Evolutionary conservation across 2,329 filamentous ascomycete genomes (phyloP).

Genomic region (Atkinsonella hypoxylon): DNA sequence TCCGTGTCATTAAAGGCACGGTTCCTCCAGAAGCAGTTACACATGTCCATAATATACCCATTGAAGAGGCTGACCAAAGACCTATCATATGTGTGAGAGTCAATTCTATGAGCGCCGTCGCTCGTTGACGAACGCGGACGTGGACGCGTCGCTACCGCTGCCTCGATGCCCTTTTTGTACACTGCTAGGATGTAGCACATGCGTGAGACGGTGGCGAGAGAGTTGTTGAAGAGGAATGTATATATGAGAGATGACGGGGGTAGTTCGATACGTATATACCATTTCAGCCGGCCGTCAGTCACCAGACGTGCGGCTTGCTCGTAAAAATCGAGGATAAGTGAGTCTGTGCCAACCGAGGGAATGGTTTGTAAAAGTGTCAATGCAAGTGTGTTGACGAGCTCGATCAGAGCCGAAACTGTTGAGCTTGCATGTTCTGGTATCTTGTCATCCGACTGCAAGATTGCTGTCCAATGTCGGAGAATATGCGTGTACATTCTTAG

Average conservation of each 20-base stretch:
- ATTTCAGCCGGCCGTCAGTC: slow-evolving; percentile 35
- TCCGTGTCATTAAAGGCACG: slow-evolving; percentile 57
- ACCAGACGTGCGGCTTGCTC: slow-evolving; percentile 47
- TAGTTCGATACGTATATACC: slow-evolving; percentile 51
- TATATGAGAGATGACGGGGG: slow-evolving; percentile 60
- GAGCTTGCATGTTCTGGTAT: slow-evolving; percentile 24
- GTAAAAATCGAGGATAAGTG: slow-evolving; percentile 58
- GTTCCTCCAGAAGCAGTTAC: slow-evolving; percentile 71
- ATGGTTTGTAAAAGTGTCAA: slow-evolving; percentile 48
- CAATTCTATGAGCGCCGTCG: slow-evolving; percentile 14
- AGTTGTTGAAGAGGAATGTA: slow-evolving; percentile 54
- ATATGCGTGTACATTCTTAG: slow-evolving; percentile 57
- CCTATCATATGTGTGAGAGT: slow-evolving; percentile 37
- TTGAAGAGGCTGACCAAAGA: slow-evolving; percentile 62
- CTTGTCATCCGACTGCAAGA: slow-evolving; percentile 28
- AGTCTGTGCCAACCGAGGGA: slow-evolving; percentile 30
- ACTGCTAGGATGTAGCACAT: slow-evolving; percentile 56
- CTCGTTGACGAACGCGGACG: slow-evolving; percentile 13
- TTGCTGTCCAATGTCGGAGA: slow-evolving; percentile 45
- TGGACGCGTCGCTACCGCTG: slow-evolving; percentile 34
- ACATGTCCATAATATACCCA: slow-evolving; percentile 75
- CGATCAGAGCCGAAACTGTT: slow-evolving; percentile 29
- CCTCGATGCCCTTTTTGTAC: slow-evolving; percentile 66
- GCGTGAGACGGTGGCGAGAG: slow-evolving; percentile 51
- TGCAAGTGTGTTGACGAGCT: slow-evolving; percentile 42